Conservation (phyloP, 179 eudicot genomes). For the Vitellaria paradoxa region DNA sequence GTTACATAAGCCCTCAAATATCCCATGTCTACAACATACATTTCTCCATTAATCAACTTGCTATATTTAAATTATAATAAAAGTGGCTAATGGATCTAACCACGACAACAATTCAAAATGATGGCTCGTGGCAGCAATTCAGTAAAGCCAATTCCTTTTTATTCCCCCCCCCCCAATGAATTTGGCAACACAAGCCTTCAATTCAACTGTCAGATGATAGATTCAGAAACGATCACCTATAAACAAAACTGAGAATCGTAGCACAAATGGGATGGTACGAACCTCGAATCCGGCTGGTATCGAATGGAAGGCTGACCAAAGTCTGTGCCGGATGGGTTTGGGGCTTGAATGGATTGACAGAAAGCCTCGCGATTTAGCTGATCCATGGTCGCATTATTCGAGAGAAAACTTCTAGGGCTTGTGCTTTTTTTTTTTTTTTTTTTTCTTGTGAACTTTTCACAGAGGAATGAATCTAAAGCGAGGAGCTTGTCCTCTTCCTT, state of each 20-base stretch:
- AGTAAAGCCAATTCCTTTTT: neutral
- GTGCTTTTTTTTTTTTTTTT: too few relatives aligned
- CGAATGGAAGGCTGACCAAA: slow-evolving; percentile 9
- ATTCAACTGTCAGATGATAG: neutral
- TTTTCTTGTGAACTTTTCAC: too few relatives aligned
- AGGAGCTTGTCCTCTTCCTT: neutral
- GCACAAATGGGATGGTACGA: neutral
- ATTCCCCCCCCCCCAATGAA: too few relatives aligned
- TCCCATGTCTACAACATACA: neutral
- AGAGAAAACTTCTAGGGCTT: neutral
- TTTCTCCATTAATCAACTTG: neutral
- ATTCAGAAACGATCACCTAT: neutral
- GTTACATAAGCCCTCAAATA: neutral
- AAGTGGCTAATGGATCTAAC: neutral
- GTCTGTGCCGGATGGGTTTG: slow-evolving; percentile 12
- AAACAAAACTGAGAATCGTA: neutral
- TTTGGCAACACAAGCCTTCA: neutral
- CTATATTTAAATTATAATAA: neutral
- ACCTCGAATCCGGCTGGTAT: slow-evolving; percentile 16
- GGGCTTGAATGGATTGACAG: slow-evolving; percentile 16
- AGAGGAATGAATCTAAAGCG: neutral
- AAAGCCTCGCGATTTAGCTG: slow-evolving; percentile 14
- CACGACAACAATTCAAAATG: neutral
- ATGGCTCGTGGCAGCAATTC: neutral
- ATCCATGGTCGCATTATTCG: slow-evolving; percentile 14